Percentiles rank a stretch among this genome's conserved stretches.
These are phyloP conservation scores for Mycena galopus DNA, from an alignment of 768 basidiomycete genomes.

Conservation along the genomic window DNA sequence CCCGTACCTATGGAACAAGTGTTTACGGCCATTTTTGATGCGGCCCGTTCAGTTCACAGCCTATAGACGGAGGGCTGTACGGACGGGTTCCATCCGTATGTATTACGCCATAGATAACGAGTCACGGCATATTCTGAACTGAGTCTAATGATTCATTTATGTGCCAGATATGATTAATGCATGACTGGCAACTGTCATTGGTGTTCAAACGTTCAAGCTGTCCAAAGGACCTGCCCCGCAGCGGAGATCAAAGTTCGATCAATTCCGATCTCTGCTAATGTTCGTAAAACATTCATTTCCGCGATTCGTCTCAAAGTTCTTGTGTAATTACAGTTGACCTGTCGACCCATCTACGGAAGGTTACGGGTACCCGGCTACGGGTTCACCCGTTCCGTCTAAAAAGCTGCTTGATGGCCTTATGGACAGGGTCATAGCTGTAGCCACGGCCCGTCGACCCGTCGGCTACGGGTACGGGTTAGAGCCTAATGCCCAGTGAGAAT, in stretches of 20 bases:
- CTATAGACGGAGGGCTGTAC: background rate
- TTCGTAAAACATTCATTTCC: background rate
- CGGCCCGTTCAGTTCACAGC: background rate
- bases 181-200: background rate
- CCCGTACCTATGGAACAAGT: slow-evolving; percentile 3
- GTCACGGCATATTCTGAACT: background rate
- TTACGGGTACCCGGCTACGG: background rate
- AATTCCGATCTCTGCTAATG: background rate
- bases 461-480: too few species aligned
- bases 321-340: background rate
- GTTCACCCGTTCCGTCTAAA: slow-evolving; percentile 3
- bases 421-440: background rate
- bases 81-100: background rate
- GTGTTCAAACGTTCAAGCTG: slow-evolving; percentile 1
- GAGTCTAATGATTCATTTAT: background rate
- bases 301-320: background rate
- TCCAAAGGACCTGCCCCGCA: background rate
- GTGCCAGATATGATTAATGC: background rate
- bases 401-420: background rate
- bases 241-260: background rate
- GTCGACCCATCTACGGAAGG: background rate
- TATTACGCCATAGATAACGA: background rate
- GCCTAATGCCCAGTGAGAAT: too few species aligned
- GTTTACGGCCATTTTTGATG: slow-evolving; percentile 13
- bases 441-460: background rate